Base-by-base conservation (phyloP, 106 monocot genomes). In the Phalaenopsis aphrodite region DNA sequence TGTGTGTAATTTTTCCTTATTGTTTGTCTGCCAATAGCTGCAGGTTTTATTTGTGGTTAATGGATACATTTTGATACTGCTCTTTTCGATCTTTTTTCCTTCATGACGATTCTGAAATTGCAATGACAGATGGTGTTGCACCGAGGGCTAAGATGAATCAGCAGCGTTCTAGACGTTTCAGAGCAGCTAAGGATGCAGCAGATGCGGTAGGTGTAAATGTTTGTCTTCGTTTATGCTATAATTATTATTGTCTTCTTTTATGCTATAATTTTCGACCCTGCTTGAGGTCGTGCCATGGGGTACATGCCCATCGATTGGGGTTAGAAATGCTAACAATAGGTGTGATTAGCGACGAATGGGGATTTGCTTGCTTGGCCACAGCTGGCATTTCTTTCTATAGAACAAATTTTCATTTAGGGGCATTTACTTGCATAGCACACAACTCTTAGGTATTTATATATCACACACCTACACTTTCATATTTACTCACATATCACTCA, bases 121-220 rank as follows among this genome's bases (percentile, higher is more conserved):
- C 21, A 21, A 37, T 69, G 69, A 49, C 76, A 99, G 94, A 99
- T 93, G 98, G 98, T 81, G 98, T 99, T 85, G 98, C 98, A 64
- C 98, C 98, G 64, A 87, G 98, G 79, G 98, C 98, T 45, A 99
- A 99, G 82, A 99, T 99, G 94, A 99, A 99, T 82, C 98, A 99
- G 78, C 98, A 99, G 64, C 90, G 98, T n/a, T 99, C 98, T 45
- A 94, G 98, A 79, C 92, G 98, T 78, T 99, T 99, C 67, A 99
- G 94, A 84, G 92, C 98, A 84, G 98, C 98, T 41, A 94, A 99
- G 86, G 98, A 99, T 93, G 98, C 98, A 52, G 87, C 90, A 57
- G 98, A 97, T 86, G 91, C 92, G 72, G 96, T 97, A 79, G 52
- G 90, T 86, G 78, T 81, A 43, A 65, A 14, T 76, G 23, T 78